Evolutionary conservation across 2,329 filamentous ascomycete species (phyloP).

Genomic region (Sporothrix protearum): DNA sequence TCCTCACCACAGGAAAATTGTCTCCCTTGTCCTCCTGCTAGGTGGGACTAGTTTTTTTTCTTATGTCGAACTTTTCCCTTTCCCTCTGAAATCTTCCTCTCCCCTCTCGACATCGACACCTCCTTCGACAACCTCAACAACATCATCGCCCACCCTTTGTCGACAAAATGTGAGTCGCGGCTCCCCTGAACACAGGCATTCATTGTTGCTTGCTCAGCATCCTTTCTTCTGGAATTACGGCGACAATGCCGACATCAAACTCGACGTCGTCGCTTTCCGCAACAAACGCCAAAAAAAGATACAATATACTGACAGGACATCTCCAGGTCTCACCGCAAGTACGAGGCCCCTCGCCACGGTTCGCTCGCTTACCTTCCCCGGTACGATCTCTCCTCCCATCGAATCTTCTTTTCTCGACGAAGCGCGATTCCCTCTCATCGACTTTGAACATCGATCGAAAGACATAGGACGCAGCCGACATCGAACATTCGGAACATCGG

Average conservation of each 20-base stretch:
- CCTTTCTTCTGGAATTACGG: conserved; percentile 1
- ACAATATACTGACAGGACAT: conserved; percentile 25
- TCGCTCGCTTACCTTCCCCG: conserved; percentile 77
- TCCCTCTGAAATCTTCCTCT: conserved; percentile 13
- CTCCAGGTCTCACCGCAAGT: conserved; percentile 54
- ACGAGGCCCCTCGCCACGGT: conserved; percentile 89
- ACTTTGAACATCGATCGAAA: not conserved
- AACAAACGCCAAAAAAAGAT: not conserved
- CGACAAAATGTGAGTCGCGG: conserved; percentile 26
- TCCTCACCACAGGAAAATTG: conserved; percentile 25
- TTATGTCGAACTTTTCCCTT: conserved; percentile 24
- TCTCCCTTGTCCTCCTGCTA: conserved; percentile 19
- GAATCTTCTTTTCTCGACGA: not conserved
- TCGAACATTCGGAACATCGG: not conserved
- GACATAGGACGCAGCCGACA: not conserved
- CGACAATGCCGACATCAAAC: not conserved
- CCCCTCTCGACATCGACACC: conserved; percentile 22
- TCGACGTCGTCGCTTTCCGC: not conserved
- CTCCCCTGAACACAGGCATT: not conserved
- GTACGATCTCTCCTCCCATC: conserved; percentile 25
- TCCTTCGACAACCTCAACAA: conserved; percentile 23
- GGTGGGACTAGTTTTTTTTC: conserved; percentile 21
- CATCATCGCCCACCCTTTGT: conserved; percentile 20
- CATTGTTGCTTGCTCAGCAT: not conserved
- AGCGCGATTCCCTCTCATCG: not conserved